Conservation (phyloP, 805 yeast species). For the Yarrowia alimentaria region DNA sequence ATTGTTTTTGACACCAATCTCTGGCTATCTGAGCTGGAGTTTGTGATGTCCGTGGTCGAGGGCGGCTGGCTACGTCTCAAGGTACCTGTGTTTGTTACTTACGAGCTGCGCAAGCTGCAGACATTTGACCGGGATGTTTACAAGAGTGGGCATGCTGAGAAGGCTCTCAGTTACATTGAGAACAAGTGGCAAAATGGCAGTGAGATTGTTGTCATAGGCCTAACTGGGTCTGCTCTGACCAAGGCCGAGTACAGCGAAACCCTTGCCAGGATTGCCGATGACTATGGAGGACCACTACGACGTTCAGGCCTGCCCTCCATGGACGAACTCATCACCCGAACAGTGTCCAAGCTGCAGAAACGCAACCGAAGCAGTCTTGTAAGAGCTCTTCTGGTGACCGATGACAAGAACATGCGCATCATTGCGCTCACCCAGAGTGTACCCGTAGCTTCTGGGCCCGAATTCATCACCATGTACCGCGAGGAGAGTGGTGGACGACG, state of each 20-base stretch:
- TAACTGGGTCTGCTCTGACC: background rate
- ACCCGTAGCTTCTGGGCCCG: constrained; percentile 2
- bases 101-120: constrained; percentile 20
- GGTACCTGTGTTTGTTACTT: constrained; percentile 14
- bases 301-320: constrained; percentile 13
- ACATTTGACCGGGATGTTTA: constrained; percentile 22
- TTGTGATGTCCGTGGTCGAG: constrained; percentile 2
- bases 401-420: constrained; percentile 19
- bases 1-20: constrained; percentile 14
- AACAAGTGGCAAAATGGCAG: background rate
- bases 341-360: constrained; percentile 3
- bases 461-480: constrained; percentile 24
- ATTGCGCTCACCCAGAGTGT: constrained; percentile 10
- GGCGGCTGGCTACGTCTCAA: constrained; percentile 13
- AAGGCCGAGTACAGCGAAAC: constrained; percentile 1
- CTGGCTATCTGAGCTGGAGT: constrained; percentile 10
- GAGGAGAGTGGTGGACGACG: constrained; percentile 19
- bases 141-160: constrained; percentile 5
- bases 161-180: constrained; percentile 8
- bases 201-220: background rate
- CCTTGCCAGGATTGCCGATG: constrained; percentile 3
- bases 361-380: constrained; percentile 7
- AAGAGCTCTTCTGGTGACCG: constrained; percentile 14
- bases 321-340: constrained; percentile 10
- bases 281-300: background rate